Evolutionary conservation across 768 basidiomycete species (phyloP).

Genomic region (Russula ochroleuca): DNA sequence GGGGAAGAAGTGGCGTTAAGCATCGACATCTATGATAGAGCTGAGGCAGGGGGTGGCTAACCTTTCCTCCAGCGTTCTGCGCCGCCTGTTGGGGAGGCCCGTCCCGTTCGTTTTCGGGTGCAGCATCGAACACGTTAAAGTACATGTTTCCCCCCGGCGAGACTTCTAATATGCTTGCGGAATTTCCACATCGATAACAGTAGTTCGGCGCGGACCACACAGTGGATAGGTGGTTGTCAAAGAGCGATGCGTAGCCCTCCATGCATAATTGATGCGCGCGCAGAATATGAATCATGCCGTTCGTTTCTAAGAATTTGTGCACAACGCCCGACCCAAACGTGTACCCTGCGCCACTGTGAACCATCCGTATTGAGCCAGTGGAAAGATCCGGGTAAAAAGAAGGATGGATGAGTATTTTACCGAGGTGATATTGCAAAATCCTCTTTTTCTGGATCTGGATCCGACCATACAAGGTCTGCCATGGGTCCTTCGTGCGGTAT

Average conservation of each 20-base stretch:
- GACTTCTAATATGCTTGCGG: slow-evolving; percentile 93
- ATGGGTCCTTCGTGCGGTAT: slow-evolving; percentile 99
- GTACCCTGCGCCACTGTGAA: slow-evolving; percentile 87
- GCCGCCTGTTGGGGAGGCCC: slow-evolving; percentile 76
- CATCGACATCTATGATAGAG: background rate
- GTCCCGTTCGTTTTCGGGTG: slow-evolving; percentile 95
- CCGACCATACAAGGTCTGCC: slow-evolving; percentile 99
- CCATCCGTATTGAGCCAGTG: slow-evolving; percentile 8
- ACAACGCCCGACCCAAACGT: slow-evolving; percentile 98
- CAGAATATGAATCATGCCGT: slow-evolving; percentile 94
- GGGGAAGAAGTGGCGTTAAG: slow-evolving; percentile 19
- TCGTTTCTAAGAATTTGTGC: slow-evolving; percentile 93
- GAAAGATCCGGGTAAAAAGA: slow-evolving; percentile 24
- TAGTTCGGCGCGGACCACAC: slow-evolving; percentile 99
- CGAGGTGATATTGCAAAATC: slow-evolving; percentile 98
- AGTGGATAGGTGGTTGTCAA: slow-evolving; percentile 91
- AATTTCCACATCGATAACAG: slow-evolving; percentile 97
- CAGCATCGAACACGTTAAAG: slow-evolving; percentile 98
- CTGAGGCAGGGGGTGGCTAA: slow-evolving; percentile 33
- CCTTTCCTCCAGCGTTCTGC: slow-evolving; percentile 70
- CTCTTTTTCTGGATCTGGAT: slow-evolving; percentile 98
- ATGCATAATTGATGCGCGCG: slow-evolving; percentile 99
- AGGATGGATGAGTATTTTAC: slow-evolving; percentile 40
- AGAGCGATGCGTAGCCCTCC: slow-evolving; percentile 98
- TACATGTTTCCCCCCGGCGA: slow-evolving; percentile 83